These are phyloP conservation scores for Bacidia gigantensis DNA, from an alignment of 495 filamentous ascomycete genomes.

Conservation along the genomic window DNA sequence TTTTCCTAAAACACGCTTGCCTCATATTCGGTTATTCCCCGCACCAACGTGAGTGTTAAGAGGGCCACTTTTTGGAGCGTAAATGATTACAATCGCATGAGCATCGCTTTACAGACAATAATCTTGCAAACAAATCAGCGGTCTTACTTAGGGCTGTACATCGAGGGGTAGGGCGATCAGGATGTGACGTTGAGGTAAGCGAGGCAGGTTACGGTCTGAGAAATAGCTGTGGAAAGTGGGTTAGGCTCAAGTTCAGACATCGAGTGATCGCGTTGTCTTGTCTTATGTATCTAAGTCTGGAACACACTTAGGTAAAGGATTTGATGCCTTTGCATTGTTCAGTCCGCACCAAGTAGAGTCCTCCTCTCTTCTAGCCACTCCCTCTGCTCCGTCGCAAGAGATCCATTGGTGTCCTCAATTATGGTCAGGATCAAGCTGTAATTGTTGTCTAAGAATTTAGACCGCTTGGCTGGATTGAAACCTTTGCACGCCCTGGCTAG, in stretches of 20 bases:
- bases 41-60: not conserved
- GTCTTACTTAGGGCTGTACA: no score
- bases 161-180: no score
- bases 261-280: no score
- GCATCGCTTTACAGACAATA: no score
- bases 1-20: not conserved
- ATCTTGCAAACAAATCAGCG: no score
- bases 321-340: not conserved
- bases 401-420: conserved; percentile 31
- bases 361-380: conserved; percentile 17
- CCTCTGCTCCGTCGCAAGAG: conserved; percentile 13
- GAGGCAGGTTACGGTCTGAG: no score
- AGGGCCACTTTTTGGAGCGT: not conserved
- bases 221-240: no score
- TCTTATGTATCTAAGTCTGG: no score
- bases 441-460: conserved; percentile 86
- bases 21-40: not conserved
- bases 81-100: no score
- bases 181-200: no score
- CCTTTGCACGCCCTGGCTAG: conserved; percentile 52
- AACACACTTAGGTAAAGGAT: no score
- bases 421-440: conserved; percentile 86
- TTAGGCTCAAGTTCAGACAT: no score
- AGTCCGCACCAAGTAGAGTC: conserved; percentile 12
- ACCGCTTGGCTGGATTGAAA: conserved; percentile 64